Base-by-base conservation (phyloP, 2,329 filamentous ascomycete species). In the Lithohypha guttulata region DNA sequence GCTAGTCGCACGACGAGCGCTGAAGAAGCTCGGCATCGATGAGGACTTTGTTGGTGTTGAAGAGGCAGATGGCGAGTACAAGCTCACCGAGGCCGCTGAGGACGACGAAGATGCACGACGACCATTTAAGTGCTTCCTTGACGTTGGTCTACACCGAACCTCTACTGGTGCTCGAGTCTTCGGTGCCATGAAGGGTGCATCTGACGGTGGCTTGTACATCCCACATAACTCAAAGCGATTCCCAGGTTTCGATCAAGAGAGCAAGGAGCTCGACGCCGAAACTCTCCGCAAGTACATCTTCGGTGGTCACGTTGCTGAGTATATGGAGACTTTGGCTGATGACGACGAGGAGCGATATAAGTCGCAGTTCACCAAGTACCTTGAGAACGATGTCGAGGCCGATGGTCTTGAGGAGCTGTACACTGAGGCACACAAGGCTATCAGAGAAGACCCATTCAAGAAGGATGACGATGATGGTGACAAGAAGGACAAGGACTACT, bases 311-410 rank as follows among this genome's bases (percentile, higher is more conserved):
- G 84, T 98, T 52, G 87, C 89, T 56, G 91, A 98, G 79, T 98
- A 98, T 81, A 98, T 98, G 91, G 91, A 98, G 81, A 91, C 82
- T 44, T 84, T 98, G 52, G 91, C 91, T 70, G 91, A 98, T 60
- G 91, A 98, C 64, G 91, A 98, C 63, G 91, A 98, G 83, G 91
- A 98, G 79, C 87, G 91, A 65, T 98, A 85, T 84, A 89, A 89
- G 77, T 79, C 77, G 58, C 91, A 98, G 76, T 98, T 98, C 82
- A 74, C 79, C 67, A 81, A 91, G 71, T 98, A 98, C 78, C 82
- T 94, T 55, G 89, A 98, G 53, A 85, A 93, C 62, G 91, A 94
- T 58, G 68, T 98, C 53, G 89, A 96, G 74, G 87, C 91, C 51
- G 91, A 95, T 59, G 85, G 83, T 58, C 77, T 98, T 45, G 91